A percentile compares a stretch with the other conserved stretches of the same genome.
These are phyloP conservation scores for Magnolia sinica DNA, from an alignment of 164 flowering plant species.

Conservation along the genomic window DNA sequence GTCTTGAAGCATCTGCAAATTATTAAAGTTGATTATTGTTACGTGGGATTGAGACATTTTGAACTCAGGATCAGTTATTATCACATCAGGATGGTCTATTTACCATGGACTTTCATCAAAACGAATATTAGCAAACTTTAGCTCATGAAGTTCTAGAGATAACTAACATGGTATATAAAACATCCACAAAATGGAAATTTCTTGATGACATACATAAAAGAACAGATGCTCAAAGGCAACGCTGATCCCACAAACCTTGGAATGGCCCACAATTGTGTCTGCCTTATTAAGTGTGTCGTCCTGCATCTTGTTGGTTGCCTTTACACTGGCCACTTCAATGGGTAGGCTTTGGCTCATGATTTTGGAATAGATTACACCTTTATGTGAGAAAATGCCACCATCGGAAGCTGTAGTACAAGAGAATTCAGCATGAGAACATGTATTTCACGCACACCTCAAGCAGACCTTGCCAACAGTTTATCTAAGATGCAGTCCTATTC, in stretches of 20 bases:
- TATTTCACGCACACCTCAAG: neutral
- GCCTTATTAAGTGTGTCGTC: slow-evolving; percentile 31
- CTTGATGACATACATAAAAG: no score
- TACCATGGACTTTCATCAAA: neutral
- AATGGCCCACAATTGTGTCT: slow-evolving; percentile 21
- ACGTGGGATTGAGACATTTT: neutral
- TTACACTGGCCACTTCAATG: slow-evolving; percentile 22
- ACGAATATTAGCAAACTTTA: neutral
- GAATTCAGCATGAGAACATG: neutral
- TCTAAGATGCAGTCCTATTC: no score
- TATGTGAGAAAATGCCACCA: slow-evolving; percentile 6
- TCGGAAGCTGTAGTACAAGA: slow-evolving; percentile 14
- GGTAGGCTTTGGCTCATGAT: slow-evolving; percentile 29
- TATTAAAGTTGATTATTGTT: neutral
- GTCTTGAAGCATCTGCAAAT: slow-evolving; percentile 63
- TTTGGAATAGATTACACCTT: slow-evolving; percentile 25
- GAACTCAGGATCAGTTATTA: no score
- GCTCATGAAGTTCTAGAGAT: neutral
- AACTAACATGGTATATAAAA: neutral
- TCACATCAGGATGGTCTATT: neutral
- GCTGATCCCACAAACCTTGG: slow-evolving; percentile 36
- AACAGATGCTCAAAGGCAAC: neutral
- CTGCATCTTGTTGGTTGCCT: slow-evolving; percentile 28
- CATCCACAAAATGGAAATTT: neutral
- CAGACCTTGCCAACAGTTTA: neutral